Percentiles rank a stretch among this genome's conserved stretches.
These are phyloP conservation scores for Primulina huaijiensis DNA, from an alignment of 257 asterid species.

Conservation along the genomic window DNA sequence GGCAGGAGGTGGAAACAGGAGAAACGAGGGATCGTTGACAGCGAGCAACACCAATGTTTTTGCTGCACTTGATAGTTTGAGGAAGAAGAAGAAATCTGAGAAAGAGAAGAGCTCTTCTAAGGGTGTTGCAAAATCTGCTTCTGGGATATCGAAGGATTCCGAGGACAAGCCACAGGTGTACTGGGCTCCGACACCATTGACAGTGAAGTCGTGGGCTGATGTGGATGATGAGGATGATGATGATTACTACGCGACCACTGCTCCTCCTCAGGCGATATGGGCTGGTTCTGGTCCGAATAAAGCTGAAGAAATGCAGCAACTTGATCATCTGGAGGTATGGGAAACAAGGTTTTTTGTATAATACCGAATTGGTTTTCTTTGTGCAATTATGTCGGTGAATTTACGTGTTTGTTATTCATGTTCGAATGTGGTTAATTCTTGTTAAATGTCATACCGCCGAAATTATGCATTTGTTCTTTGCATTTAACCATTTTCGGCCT, in stretches of 20 bases:
- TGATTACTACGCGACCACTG: constrained; percentile 74
- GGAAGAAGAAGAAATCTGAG: constrained; percentile 75
- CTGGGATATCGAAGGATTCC: constrained; percentile 37
- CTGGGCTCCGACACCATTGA: constrained; percentile 78
- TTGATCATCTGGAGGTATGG: constrained; percentile 56
- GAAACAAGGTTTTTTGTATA: constrained; percentile 6
- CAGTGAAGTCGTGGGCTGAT: constrained; percentile 72
- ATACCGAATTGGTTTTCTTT: background rate
- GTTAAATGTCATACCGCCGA: background rate
- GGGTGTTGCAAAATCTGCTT: constrained; percentile 33
- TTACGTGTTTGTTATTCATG: background rate
- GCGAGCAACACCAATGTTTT: constrained; percentile 63
- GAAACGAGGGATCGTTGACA: constrained; percentile 57
- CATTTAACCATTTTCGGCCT: background rate
- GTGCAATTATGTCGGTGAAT: constrained; percentile 3
- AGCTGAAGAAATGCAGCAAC: constrained; percentile 33
- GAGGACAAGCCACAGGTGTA: constrained; percentile 47
- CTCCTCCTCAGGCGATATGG: constrained; percentile 68
- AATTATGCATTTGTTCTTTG: background rate
- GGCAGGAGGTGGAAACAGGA: constrained; percentile 72
- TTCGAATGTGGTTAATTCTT: constrained; percentile 4
- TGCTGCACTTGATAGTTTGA: constrained; percentile 70
- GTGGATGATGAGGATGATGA: constrained; percentile 81
- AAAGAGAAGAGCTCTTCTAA: constrained; percentile 47
- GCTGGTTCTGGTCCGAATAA: constrained; percentile 34